A percentile compares a stretch with the other conserved stretches of the same genome.
These are phyloP conservation scores for Syzygium oleosum DNA, from an alignment of 345 rosid genomes.

Conservation along the genomic window DNA sequence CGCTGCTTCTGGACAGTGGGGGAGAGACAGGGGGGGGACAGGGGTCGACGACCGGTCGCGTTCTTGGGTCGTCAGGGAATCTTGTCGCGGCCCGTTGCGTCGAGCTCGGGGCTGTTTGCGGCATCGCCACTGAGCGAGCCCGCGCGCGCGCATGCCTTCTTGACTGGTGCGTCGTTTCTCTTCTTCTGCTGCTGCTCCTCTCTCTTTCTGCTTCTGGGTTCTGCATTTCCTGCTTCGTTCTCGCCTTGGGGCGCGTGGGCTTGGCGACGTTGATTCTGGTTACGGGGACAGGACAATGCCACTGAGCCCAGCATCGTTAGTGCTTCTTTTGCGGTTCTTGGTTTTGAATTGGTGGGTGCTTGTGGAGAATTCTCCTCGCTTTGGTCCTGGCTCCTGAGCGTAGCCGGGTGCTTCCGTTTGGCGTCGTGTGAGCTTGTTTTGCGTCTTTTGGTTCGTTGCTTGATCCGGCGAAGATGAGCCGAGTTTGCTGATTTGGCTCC, in stretches of 20 bases:
- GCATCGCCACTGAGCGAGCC: not conserved
- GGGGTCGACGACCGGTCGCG: not conserved
- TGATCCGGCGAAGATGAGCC: not conserved
- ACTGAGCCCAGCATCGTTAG: not conserved
- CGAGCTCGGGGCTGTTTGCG: not conserved
- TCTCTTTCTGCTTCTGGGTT: not conserved
- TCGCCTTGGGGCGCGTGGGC: not conserved
- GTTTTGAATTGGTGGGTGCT: not conserved
- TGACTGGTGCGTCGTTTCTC: not conserved
- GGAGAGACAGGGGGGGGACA: not conserved
- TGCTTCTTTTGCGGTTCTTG: not conserved
- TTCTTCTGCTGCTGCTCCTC: not conserved
- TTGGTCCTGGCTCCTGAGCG: not conserved
- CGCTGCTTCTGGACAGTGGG: not conserved
- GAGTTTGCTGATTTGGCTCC: not conserved
- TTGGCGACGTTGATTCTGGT: not conserved
- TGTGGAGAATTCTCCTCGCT: not conserved
- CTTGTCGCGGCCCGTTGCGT: not conserved
- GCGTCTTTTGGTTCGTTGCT: not conserved
- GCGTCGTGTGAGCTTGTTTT: not conserved
- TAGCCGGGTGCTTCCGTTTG: not conserved
- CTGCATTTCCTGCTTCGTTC: not conserved
- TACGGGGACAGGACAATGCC: not conserved
- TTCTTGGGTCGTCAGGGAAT: not conserved
- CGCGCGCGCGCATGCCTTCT: not conserved